Percentiles rank a stretch among this genome's conserved stretches.
phyloP scores from a whole-genome alignment of 2,329 filamentous ascomycete genomes.

The Macrophomina tecta region DNA sequence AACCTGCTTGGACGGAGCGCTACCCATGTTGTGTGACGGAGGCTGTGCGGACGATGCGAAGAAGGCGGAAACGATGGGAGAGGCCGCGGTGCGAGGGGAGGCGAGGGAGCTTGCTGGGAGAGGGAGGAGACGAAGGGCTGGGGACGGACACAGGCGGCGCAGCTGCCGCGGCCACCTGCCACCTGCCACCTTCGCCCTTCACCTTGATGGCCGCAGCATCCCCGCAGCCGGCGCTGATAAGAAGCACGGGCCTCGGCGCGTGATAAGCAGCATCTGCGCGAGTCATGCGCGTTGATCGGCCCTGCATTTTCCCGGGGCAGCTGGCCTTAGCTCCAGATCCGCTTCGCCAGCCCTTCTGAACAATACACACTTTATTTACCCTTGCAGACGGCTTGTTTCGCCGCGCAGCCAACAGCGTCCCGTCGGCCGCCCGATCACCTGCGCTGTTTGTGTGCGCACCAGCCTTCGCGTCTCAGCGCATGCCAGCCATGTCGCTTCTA shows the following conservation, averaged over 20 bases:
- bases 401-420: background rate
- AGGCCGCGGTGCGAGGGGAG: background rate
- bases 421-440: background rate
- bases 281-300: background rate
- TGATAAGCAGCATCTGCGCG: background rate
- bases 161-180: background rate
- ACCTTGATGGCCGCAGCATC: slow-evolving; percentile 23
- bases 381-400: too few species aligned
- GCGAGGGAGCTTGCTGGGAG: background rate
- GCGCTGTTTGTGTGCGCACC: too few species aligned
- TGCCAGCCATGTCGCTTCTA: too few species aligned
- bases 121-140: slow-evolving; percentile 4
- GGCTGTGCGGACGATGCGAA: background rate
- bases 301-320: too few species aligned
- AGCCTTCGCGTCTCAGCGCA: too few species aligned
- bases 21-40: slow-evolving; percentile 38
- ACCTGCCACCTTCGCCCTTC: background rate
- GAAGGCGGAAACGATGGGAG: background rate
- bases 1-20: slow-evolving; percentile 40
- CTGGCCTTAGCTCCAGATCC: too few species aligned
- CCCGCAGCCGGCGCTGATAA: slow-evolving; percentile 2
- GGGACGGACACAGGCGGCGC: background rate
- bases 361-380: too few species aligned
- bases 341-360: too few species aligned
- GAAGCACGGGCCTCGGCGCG: background rate